Evolutionary conservation across 371 early-diverging fungal genomes (phyloP), one percentile per base, ranked within the genome.

Genomic region (Fennellomyces sp.): DNA sequence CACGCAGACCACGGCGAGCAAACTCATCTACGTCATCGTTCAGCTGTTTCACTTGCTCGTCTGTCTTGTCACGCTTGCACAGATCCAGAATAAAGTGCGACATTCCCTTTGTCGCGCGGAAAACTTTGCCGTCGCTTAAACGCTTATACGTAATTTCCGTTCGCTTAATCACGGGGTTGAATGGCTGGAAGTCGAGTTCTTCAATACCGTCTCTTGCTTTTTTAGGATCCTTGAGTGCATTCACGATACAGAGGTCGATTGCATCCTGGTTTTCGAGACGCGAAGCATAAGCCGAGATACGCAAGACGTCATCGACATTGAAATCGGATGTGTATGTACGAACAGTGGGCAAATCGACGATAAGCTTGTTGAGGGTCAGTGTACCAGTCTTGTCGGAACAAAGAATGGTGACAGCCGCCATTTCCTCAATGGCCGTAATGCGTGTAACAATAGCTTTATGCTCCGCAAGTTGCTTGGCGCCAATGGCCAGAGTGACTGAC

Each of bases 341-440:
- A 73, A 88, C 76, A 55, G 85, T 77, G 45, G 83, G 76, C 57
- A 78, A 69, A 63, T 83, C 83, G 47, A 94, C 89, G 66, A 81
- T 86, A 77, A 96, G 88, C 79, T 93, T 90, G 86, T 95, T 96
- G 53, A 94, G 87, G 39, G 97, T 97, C 58, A 97, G 81, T 19
- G 97, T 97, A 54, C 98, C 98, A 11, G 98, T 97, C 86, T 97
- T 97, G 79, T 96, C 97, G 17, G 94, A 91, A 81, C 96, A 96
- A 62, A 97, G 91, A 56, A 95, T 91, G 60, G 89, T 88, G 52
- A 93, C 93, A 63, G 93, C 93, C 17, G 96, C 97, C 70, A 97
- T 85, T 61, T 94, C 94, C 79, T 97, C 97, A 52, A 96, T 93
- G 35, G 90, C 89, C 21, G 91, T 86, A 63, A 96, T 86, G 47